Evolutionary conservation across 148 eudicot species (phyloP), one percentile per base, ranked within the genome.

Genomic region (Rhododendron ovatum): DNA sequence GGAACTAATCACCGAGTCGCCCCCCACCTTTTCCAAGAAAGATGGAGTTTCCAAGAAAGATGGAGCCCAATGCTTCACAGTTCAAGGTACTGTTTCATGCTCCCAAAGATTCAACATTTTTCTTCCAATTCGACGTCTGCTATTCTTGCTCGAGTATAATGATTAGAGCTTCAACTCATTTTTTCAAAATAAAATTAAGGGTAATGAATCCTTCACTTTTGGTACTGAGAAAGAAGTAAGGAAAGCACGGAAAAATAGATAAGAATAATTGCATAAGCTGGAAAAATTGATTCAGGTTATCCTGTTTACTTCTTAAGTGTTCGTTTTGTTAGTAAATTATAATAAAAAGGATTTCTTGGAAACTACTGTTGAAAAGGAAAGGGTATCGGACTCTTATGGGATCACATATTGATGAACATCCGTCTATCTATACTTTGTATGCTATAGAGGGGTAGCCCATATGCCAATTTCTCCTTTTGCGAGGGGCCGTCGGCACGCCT

Each of bases 31-130:
- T 6, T 82, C 71, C 69, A 43, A 57, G 71, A 82, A 80, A 82
- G 48, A 82, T 82, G 84, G 84, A 55, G 28, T 57, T 6, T 82
- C 71, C 69, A 43, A 57, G 71, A 82, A 80, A 82, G 48, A 82
- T 82, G 84, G 84, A 55, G 28, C 26, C 26, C 9, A 2, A 7
- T 20, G 3, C 71, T 57, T 35, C 69, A 4, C 48, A 55, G 63
- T 57, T 82, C 71, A 37, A 57, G 84, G 84, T 82, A 53, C 26
- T 28, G 83, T 28, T 26, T 81, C 43, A 12, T 9, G 3, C 83
- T 53, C 24, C 43, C n/a, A 53, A 53, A 51, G 3, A 48, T 45
- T 26, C 7, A 4, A 0, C 8, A 71, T 71, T 71, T 79, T 13
- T 6, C 35, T 13, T 45, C 20, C 45, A 28, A 41, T 47, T 78